Evolutionary conservation across 495 filamentous ascomycete species (phyloP).

Genomic region (Trichodelitschia bisporula): DNA sequence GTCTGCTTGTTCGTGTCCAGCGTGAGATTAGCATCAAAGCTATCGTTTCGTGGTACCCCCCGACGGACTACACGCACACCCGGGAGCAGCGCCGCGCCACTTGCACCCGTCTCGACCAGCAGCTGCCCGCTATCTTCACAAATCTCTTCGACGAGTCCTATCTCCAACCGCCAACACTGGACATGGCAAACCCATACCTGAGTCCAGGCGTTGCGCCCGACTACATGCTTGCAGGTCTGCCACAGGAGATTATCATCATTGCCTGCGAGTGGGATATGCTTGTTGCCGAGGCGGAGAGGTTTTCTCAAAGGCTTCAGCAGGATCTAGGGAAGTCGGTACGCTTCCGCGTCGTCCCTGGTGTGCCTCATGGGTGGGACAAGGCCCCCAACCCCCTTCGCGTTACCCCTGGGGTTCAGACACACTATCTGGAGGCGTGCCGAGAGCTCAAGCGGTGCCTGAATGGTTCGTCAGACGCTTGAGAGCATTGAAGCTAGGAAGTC

Average conservation of each 20-base stretch:
- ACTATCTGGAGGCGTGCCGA: conserved; percentile 21
- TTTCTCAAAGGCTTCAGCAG: conserved; percentile 31
- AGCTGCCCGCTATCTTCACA: conserved; percentile 48
- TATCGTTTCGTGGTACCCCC: conserved; percentile 62
- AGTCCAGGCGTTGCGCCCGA: conserved; percentile 35
- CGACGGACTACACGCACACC: conserved; percentile 55
- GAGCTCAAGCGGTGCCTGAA: too few relatives aligned
- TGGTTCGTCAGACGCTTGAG: too few relatives aligned
- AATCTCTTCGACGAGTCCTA: conserved; percentile 74
- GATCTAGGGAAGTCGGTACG: conserved; percentile 39
- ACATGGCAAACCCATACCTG: conserved; percentile 31
- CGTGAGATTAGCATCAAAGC: conserved; percentile 23
- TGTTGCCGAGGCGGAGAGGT: conserved; percentile 44
- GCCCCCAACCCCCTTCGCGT: conserved; percentile 49
- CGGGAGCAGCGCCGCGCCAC: conserved; percentile 47
- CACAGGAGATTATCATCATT: conserved; percentile 42
- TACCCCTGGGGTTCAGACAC: conserved; percentile 16
- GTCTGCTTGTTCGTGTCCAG: conserved; percentile 1
- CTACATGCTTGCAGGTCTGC: conserved; percentile 25
- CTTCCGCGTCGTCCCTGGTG: conserved; percentile 46
- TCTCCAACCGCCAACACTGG: conserved; percentile 30
- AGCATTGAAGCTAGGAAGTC: too few relatives aligned
- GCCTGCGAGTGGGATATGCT: conserved; percentile 89
- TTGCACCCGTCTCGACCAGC: conserved; percentile 38
- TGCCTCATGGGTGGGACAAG: conserved; percentile 73